Conservation (phyloP, 257 asterid genomes). For the Solanum infundibuliforme region DNA sequence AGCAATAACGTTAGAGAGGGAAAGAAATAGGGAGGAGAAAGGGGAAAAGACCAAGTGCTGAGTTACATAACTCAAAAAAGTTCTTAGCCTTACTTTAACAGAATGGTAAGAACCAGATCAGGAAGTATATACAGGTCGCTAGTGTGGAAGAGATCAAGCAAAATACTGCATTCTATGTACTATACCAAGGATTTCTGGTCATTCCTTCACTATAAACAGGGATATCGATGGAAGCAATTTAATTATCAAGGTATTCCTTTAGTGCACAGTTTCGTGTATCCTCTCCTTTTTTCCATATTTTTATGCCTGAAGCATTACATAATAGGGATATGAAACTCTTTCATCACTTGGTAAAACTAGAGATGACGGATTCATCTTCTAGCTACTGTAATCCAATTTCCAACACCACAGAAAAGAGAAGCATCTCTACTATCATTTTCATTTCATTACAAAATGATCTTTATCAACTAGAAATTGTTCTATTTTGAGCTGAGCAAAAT, state of each 20-base stretch:
- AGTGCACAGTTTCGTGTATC: neutral
- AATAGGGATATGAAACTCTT: neutral
- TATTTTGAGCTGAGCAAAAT: neutral
- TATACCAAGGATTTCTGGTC: neutral
- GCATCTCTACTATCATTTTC: neutral
- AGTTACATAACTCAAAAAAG: neutral
- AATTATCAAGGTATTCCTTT: neutral
- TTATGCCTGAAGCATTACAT: neutral
- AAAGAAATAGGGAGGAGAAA: neutral
- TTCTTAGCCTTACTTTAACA: neutral
- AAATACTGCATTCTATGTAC: neutral
- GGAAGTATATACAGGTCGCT: neutral
- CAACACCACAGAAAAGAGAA: neutral
- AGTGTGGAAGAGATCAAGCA: neutral
- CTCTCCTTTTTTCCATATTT: neutral
- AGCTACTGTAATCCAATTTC: neutral
- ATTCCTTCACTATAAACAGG: neutral
- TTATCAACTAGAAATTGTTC: neutral
- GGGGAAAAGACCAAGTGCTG: neutral
- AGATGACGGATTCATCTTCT: neutral
- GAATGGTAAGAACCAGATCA: neutral
- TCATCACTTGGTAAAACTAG: neutral
- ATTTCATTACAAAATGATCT: neutral
- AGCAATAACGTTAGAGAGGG: neutral
- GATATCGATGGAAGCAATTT: neutral